Base-by-base conservation (phyloP, 192 early-diverging fungal genomes). In the Coemansia sp. region DNA sequence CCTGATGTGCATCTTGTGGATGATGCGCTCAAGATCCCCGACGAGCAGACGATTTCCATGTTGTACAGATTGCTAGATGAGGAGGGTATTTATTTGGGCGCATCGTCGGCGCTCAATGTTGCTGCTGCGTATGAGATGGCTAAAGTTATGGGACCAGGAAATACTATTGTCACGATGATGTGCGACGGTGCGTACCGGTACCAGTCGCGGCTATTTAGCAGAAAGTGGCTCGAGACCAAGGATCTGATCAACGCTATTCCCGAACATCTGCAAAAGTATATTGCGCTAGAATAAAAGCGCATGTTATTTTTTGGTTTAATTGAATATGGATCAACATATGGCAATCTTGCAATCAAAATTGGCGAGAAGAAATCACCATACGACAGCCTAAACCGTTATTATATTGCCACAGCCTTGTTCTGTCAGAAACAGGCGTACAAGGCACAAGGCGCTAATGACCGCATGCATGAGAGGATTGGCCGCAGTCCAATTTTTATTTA, bases 61-160 rank as follows among this genome's bases (percentile, higher is more conserved):
- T 73, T 95, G 14, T 97, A 91, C 71, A 85, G 92, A 29, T 77
- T 97, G 57, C 82, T 97, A 51, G 90, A 97, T 61, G 92, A 97
- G 75, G 95, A 97, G 69, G 95, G 95, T 55, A 87, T 98, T 52
- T 96, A 94, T 61, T 71, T 96, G 39, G 95, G 95, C 23, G 94
- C 94, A 0, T 91, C 89, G 18, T 92, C 93, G 14, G 95, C 95
- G 1, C 73, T 98, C 45, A 98, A 98, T 65, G 93, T 95, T 16
- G 94, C 86, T n/a, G 91, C 93, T 12, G 94, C 95, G 1, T 89
- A 88, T 49, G 84, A 95, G 78, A 89, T 95, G 86, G 94, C 95
- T 41, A 88, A 92, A 78, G 77, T 86, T 35, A 69, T 93, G 38
- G 93, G 93, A 5, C 87, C 88, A 0, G 90, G 90, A 59, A 84